Conservation (phyloP, 1,284 basidiomycete species). For the Stereum hirsutum region DNA sequence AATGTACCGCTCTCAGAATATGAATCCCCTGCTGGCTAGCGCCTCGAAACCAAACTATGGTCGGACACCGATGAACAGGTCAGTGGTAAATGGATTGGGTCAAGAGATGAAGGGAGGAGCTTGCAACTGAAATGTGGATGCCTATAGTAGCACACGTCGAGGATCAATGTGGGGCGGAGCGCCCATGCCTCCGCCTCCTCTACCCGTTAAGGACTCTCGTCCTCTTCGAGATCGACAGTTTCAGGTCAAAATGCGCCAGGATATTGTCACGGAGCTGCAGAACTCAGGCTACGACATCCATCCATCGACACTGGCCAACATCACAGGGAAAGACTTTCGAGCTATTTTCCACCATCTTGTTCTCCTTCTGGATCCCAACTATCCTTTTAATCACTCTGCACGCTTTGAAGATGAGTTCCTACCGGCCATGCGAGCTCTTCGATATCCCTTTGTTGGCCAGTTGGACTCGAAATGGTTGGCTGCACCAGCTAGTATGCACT, state of each 20-base stretch:
- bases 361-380: conserved; percentile 61
- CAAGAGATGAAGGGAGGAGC: too few relatives aligned
- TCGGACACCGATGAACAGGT: conserved; percentile 69
- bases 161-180: conserved; percentile 57
- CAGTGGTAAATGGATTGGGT: too few relatives aligned
- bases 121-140: too few relatives aligned
- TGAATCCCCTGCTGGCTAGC: conserved; percentile 61
- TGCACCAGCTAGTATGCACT: conserved; percentile 76
- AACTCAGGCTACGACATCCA: conserved; percentile 55
- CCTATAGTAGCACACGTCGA: conserved; percentile 49
- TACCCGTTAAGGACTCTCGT: conserved; percentile 54
- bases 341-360: conserved; percentile 73
- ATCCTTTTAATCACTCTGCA: conserved; percentile 42
- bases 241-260: conserved; percentile 66
- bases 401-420: conserved; percentile 80
- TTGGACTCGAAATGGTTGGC: conserved; percentile 79
- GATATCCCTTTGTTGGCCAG: conserved; percentile 67
- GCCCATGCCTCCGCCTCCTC: conserved; percentile 39
- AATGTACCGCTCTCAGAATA: conserved; percentile 54
- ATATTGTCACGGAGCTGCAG: conserved; percentile 63
- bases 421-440: conserved; percentile 59
- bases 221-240: conserved; percentile 66
- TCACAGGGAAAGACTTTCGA: conserved; percentile 78
- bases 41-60: conserved; percentile 59
- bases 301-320: conserved; percentile 56